Evolutionary conservation across 345 rosid species (phyloP).

Genomic region (Anastatica hierochuntica): DNA sequence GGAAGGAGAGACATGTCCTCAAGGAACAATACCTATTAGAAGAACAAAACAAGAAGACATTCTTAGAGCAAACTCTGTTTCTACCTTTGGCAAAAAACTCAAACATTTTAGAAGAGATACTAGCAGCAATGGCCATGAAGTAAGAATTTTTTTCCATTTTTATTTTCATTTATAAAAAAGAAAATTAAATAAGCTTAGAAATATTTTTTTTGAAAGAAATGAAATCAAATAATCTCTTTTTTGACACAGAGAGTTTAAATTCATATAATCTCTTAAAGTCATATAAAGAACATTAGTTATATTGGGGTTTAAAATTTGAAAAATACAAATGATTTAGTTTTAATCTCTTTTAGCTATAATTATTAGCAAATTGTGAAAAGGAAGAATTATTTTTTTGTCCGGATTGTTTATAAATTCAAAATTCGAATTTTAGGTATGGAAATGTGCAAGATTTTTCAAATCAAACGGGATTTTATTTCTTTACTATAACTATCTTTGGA

Average conservation of each 20-base stretch:
- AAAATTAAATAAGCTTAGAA: too few species aligned
- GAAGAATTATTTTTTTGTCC: background rate
- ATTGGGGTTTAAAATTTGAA: background rate
- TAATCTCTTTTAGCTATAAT: too few species aligned
- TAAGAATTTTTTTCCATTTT: conserved; percentile 12
- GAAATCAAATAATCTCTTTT: too few species aligned
- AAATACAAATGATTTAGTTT: background rate
- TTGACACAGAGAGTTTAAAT: too few species aligned
- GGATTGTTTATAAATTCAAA: conserved; percentile 2
- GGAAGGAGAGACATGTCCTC: conserved; percentile 74
- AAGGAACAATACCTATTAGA: conserved; percentile 88
- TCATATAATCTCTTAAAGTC: too few species aligned
- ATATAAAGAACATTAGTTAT: background rate
- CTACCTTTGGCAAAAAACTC: conserved; percentile 63
- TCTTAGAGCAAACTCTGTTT: conserved; percentile 60
- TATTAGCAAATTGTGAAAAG: too few species aligned
- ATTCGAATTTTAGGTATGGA: background rate
- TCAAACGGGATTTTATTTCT: background rate
- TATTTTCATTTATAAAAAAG: background rate
- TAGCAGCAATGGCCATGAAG: conserved; percentile 87
- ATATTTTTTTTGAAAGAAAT: background rate
- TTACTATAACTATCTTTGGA: background rate
- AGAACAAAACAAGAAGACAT: conserved; percentile 80
- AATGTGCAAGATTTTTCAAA: conserved; percentile 1
- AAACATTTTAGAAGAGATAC: conserved; percentile 68